Evolutionary conservation across 176 grass and related monocot genomes (phyloP).

Genomic region (Musa troglodytarum): DNA sequence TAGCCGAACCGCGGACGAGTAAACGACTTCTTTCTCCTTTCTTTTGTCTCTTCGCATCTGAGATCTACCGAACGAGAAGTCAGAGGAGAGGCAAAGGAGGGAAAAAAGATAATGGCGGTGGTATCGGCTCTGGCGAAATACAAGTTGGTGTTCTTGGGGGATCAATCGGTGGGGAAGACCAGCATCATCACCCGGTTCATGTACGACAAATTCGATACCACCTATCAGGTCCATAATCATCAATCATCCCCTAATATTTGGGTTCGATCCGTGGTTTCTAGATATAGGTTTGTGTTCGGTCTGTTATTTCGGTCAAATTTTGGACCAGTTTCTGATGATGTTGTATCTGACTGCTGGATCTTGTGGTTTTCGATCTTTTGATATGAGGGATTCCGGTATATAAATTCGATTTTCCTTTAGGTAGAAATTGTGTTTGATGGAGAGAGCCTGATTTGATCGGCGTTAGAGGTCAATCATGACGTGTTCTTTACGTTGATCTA

Average conservation of each 20-base stretch:
- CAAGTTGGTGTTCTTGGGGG: conserved; percentile 5
- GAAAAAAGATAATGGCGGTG: neutral
- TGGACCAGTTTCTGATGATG: neutral
- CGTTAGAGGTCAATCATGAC: no score
- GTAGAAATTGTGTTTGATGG: no score
- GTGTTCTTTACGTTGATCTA: no score
- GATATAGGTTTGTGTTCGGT: neutral
- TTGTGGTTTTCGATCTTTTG: neutral
- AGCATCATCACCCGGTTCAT: conserved; percentile 1
- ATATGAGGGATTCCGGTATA: no score
- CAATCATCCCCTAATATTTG: neutral
- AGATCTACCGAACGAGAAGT: no score
- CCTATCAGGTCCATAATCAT: neutral
- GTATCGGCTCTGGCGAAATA: conserved; percentile 1
- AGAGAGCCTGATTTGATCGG: no score
- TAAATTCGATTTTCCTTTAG: no score
- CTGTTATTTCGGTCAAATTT: neutral
- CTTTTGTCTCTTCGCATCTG: no score
- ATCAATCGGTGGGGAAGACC: neutral
- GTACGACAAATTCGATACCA: conserved; percentile 1
- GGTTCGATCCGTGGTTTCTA: neutral
- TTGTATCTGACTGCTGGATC: neutral
- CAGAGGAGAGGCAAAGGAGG: no score
- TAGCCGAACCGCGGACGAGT: no score
- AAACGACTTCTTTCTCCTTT: no score